Conservation (phyloP, 371 early-diverging fungal genomes). For the Paraphysoderma sedebokerense region DNA sequence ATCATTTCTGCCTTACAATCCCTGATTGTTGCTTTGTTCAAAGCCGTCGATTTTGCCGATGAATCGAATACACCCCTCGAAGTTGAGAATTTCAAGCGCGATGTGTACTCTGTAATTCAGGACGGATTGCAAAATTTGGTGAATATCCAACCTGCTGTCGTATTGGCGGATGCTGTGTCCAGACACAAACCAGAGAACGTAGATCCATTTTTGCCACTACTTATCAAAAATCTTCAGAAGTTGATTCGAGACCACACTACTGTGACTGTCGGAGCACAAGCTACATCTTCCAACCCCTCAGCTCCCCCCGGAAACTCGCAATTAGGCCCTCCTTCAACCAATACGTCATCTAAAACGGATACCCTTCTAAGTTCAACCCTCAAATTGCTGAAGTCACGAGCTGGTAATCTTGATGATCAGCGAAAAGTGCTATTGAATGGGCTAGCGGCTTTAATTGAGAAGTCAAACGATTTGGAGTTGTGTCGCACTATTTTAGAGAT, state of each 20-base stretch:
- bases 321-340: too few species aligned
- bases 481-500: slow-evolving; percentile 57
- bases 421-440: slow-evolving; percentile 67
- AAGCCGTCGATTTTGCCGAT: slow-evolving; percentile 9
- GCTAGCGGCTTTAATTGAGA: slow-evolving; percentile 67
- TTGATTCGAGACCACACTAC: background rate
- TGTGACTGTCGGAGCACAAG: too few species aligned
- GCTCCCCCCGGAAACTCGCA: too few species aligned
- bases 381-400: slow-evolving; percentile 51
- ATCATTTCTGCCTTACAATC: slow-evolving; percentile 45
- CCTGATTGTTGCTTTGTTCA: slow-evolving; percentile 39
- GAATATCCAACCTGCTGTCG: slow-evolving; percentile 48
- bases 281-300: too few species aligned
- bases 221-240: slow-evolving; percentile 23
- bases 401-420: slow-evolving; percentile 68
- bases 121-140: slow-evolving; percentile 46
- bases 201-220: slow-evolving; percentile 47
- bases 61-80: slow-evolving; percentile 14
- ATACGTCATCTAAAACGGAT: too few species aligned
- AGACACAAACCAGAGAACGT: slow-evolving; percentile 44
- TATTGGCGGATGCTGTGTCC: slow-evolving; percentile 51
- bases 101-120: slow-evolving; percentile 40
- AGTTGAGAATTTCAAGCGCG: slow-evolving; percentile 28
- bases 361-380: slow-evolving; percentile 25
- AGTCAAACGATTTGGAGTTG: slow-evolving; percentile 50